phyloP scores from a whole-genome alignment of 768 basidiomycete species.

The Chalciporus sphaerocephalus region DNA sequence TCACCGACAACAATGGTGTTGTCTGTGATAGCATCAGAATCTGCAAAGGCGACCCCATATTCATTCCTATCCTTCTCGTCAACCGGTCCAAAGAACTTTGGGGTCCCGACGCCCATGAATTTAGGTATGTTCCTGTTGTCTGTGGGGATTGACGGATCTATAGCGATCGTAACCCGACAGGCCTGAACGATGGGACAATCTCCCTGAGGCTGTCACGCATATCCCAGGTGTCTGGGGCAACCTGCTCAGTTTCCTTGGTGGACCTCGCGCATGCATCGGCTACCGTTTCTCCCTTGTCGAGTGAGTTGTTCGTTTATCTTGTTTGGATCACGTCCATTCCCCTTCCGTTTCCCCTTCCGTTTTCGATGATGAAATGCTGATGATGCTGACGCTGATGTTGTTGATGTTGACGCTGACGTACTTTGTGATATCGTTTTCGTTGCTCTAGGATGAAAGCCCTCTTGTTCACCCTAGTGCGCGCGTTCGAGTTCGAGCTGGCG shows the following conservation, averaged over 20 bases:
- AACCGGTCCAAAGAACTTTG: slow-evolving; percentile 53
- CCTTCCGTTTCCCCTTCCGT: too few species aligned
- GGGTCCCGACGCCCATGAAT: slow-evolving; percentile 59
- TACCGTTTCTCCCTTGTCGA: slow-evolving; percentile 61
- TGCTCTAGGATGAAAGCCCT: slow-evolving; percentile 30
- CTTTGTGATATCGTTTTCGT: not conserved
- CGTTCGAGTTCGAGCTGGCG: slow-evolving; percentile 50
- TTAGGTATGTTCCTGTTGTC: slow-evolving; percentile 39
- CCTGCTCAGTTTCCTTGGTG: slow-evolving; percentile 58
- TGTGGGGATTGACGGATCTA: too few species aligned
- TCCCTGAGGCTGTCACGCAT: slow-evolving; percentile 39
- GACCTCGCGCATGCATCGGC: slow-evolving; percentile 62
- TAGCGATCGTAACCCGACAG: slow-evolving; percentile 29
- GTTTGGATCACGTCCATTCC: too few species aligned
- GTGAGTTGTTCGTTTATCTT: slow-evolving; percentile 32
- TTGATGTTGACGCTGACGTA: too few species aligned
- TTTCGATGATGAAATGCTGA: too few species aligned
- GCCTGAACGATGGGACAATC: slow-evolving; percentile 58
- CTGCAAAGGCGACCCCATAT: slow-evolving; percentile 41
- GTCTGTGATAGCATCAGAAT: slow-evolving; percentile 38
- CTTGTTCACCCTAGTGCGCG: slow-evolving; percentile 47
- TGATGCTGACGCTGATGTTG: too few species aligned
- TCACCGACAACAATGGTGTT: slow-evolving; percentile 42
- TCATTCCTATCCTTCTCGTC: slow-evolving; percentile 49
- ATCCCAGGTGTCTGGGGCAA: slow-evolving; percentile 63